Base-by-base conservation (phyloP, 345 rosid genomes). In the Isatis tinctoria region DNA sequence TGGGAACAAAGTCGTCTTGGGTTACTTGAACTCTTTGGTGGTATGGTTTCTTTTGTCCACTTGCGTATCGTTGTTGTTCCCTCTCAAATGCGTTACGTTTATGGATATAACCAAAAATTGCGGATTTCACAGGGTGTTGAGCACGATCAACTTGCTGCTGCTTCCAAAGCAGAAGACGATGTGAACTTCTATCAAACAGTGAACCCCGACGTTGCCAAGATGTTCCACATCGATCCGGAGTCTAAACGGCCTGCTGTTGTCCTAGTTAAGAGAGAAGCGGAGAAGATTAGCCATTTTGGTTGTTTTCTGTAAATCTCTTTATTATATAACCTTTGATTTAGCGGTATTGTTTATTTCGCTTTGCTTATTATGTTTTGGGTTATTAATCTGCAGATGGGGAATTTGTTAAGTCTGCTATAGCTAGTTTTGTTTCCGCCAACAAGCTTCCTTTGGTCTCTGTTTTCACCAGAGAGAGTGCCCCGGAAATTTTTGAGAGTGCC, bases 161-260 rank as follows among this genome's bases (percentile, higher is more conserved):
- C 97, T 76, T 90, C 96, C 17, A 86, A 91, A 78, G 85, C 80
- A 66, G 94, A 95, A 89, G 98, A 92, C 77, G 98, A 87, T 80
- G 91, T 90, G 77, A 86, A 77, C 82, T 89, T 95, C 81, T 95
- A 92, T 67, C 98, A 92, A 82, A 95, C 98, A 36, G 90, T 81
- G 35, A 90, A 80, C 76, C 85, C 98, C 26, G 94, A 87, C 75
- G 93, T 95, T 37, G 99, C 99, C 12, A 87, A 92, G 89, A 83
- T 95, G 82, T 95, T 95, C 80, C 96, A 95, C 64, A 72, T 95
- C 1, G 94, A 90, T 67, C 80, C 93, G 24, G 72, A 90, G 77
- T 83, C 77, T 65, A 90, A 87, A 77, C 82, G 98, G 49, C 99
- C 99, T 64, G 82, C 97, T 74, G 14, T 95, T 78, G 88, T 90